These are phyloP conservation scores for Kentomonas sorsogonicus DNA, from an alignment of 208 protist species.

Conservation along the genomic window DNA sequence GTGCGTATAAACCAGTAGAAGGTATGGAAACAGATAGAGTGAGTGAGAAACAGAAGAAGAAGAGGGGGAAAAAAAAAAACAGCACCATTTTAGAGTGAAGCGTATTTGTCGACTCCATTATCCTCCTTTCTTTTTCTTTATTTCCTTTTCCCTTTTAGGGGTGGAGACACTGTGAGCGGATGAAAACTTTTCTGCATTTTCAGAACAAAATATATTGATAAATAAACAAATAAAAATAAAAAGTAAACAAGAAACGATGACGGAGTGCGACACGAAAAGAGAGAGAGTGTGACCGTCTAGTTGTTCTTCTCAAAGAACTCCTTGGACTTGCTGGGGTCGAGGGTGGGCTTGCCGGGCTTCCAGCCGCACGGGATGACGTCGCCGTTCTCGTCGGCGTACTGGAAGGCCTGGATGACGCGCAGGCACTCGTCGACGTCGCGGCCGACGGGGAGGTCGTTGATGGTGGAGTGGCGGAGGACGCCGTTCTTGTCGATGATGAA, in stretches of 20 bases:
- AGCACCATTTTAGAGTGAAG: not conserved
- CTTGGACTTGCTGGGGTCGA: constrained; percentile 86
- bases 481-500: constrained; percentile 96
- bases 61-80: constrained; percentile 6
- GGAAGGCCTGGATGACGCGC: constrained; percentile 94
- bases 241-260: too few relatives aligned
- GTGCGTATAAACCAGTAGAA: too few relatives aligned
- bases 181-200: too few relatives aligned
- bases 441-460: constrained; percentile 96
- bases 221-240: too few relatives aligned
- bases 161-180: too few relatives aligned
- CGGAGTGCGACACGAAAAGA: too few relatives aligned
- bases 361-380: constrained; percentile 95
- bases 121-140: too few relatives aligned
- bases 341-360: constrained; percentile 88
- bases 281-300: too few relatives aligned
- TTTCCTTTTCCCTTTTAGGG: too few relatives aligned
- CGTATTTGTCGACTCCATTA: too few relatives aligned
- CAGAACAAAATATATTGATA: too few relatives aligned
- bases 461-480: constrained; percentile 85
- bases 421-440: constrained; percentile 94
- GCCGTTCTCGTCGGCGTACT: constrained; percentile 93
- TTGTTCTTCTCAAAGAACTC: constrained; percentile 90
- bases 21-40: not conserved
- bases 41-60: not conserved